Evolutionary conservation across 768 basidiomycete genomes (phyloP).

Genomic region (Russula foetens): DNA sequence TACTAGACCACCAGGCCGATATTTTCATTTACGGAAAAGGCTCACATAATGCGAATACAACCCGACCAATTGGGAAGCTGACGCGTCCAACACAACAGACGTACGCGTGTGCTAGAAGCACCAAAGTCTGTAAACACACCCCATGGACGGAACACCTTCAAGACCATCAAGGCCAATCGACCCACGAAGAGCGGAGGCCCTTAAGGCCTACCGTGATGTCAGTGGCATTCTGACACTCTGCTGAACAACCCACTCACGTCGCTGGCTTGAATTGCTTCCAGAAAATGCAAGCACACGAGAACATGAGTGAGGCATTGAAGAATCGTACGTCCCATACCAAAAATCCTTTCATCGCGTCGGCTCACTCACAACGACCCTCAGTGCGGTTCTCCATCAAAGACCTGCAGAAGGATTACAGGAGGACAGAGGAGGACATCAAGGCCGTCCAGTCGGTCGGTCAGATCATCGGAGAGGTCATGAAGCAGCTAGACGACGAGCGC

Average conservation of each 20-base stretch:
- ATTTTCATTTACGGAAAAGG: neutral
- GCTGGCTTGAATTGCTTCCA: conserved; percentile 34
- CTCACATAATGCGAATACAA: neutral
- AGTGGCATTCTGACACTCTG: conserved; percentile 11
- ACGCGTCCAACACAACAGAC: conserved; percentile 24
- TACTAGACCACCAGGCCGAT: conserved; percentile 39
- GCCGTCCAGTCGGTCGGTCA: conserved; percentile 98
- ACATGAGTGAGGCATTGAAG: conserved; percentile 81
- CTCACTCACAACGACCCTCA: conserved; percentile 26
- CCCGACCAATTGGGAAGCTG: conserved; percentile 15
- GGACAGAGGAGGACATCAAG: conserved; percentile 98
- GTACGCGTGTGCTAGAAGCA: neutral
- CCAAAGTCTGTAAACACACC: neutral
- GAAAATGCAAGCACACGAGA: conserved; percentile 95
- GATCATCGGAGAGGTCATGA: conserved; percentile 98
- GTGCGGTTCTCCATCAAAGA: conserved; percentile 90
- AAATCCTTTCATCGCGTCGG: neutral
- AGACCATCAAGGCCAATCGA: conserved; percentile 46
- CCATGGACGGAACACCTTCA: conserved; percentile 24
- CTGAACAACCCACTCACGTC: conserved; percentile 13
- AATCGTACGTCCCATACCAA: conserved; percentile 49
- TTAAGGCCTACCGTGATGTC: conserved; percentile 73
- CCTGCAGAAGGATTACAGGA: conserved; percentile 80
- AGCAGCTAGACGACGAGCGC: conserved; percentile 95
- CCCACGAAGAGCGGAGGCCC: conserved; percentile 61